A percentile compares a stretch with the other conserved stretches of the same genome.
Conservation (phyloP, 2,329 filamentous ascomycete species). For the Leptographium wingfieldii region DNA sequence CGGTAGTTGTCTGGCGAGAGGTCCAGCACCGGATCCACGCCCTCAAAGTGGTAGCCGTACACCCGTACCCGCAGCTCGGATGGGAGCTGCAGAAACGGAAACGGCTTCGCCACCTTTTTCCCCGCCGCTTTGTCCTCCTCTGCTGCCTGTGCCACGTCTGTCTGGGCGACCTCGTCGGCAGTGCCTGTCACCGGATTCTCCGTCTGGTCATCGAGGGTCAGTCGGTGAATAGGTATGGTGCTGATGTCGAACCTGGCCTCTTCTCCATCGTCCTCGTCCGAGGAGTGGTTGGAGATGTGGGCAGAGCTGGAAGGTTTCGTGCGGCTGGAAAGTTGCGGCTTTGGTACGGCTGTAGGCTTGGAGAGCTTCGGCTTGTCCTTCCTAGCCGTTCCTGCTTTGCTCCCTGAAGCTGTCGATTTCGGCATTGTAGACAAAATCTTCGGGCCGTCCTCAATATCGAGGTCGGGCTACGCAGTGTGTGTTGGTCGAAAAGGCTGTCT, state of each 20-base stretch:
- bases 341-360: slow-evolving; percentile 19
- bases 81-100: slow-evolving; percentile 55
- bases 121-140: not conserved
- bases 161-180: not conserved
- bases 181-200: not conserved
- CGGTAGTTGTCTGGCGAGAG: slow-evolving; percentile 55
- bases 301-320: slow-evolving; percentile 25
- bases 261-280: slow-evolving; percentile 24
- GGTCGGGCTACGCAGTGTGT: slow-evolving; percentile 3
- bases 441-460: not conserved
- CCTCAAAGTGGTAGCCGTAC: slow-evolving; percentile 50
- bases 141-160: not conserved
- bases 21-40: slow-evolving; percentile 44
- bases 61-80: slow-evolving; percentile 58
- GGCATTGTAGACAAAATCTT: too few relatives aligned
- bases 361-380: slow-evolving; percentile 15
- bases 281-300: slow-evolving; percentile 19
- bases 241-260: slow-evolving; percentile 17
- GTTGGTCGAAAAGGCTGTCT: slow-evolving; percentile 5
- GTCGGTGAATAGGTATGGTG: slow-evolving; percentile 25
- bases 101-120: slow-evolving; percentile 26
- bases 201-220: slow-evolving; percentile 26
- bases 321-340: slow-evolving; percentile 20
- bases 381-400: slow-evolving; percentile 2
- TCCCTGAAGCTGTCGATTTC: too few relatives aligned